Base-by-base conservation (phyloP, 2,329 filamentous ascomycete genomes). In the Claviceps pusilla region DNA sequence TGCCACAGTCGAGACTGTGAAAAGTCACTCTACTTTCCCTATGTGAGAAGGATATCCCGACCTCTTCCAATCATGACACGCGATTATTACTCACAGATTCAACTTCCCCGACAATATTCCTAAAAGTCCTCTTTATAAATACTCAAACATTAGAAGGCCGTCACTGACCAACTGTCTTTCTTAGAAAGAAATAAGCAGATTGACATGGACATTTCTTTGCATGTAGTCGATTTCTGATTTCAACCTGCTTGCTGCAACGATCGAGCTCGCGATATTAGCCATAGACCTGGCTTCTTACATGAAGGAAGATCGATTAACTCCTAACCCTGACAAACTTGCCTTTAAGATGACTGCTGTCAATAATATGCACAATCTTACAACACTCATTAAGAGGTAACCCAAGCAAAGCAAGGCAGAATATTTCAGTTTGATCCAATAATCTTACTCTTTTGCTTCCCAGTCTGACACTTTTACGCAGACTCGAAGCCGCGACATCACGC, bases 311-410 rank as follows among this genome's bases (percentile, higher is more conserved):
- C n/a, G 11, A 35, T 49, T 12, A 39, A 45, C 29, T 14, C 19
- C 2, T n/a, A 48, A 41, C 4, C 7, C 37, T 10, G 16, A 47
- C 24, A 11, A 12, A 39, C 16, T 5, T 14, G 35, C 39, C 16
- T 35, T 28, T 28, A 45, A 55, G 59, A 90, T 90, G 86, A 80
- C 84, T 60, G 82, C 83, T 61, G 74, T 82, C 58, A 87, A 79
- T 72, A 87, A 89, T 65, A 96, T 97, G 89, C 84, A 97, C 73
- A 97, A 95, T 68, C 75, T 98, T 59, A 94, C 89, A 41, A 98
- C 93, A 54, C 81, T 98, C 65, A 96, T 98, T 75, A 98, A 98
- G 80, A 83, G 93, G 93, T 97, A 80, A 47, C 33, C 9, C 33
- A 6, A 29, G 33, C 24, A 6, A 2, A 53, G 31, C 19, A 28